These are phyloP conservation scores for Breviolum minutum DNA, from an alignment of 73 alveolate species.

Conservation along the genomic window DNA sequence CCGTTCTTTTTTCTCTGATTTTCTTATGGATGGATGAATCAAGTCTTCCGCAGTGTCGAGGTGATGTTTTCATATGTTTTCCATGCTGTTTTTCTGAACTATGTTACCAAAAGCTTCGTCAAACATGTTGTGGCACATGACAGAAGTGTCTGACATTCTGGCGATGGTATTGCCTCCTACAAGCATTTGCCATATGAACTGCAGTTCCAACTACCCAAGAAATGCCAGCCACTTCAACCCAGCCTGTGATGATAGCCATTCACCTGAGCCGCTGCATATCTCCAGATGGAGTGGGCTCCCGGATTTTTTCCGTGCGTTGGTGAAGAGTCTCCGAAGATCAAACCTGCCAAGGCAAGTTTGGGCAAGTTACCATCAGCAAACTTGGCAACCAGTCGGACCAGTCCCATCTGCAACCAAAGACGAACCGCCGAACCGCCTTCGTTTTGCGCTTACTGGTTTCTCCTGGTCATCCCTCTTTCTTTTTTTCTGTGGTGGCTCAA, in stretches of 20 bases:
- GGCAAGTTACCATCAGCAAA: not conserved
- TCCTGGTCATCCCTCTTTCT: slow-evolving; percentile 29
- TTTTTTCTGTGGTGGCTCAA: slow-evolving; percentile 43
- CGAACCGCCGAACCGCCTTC: not conserved
- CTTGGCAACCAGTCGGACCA: not conserved
- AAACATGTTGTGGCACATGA: not conserved
- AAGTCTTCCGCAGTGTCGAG: not conserved
- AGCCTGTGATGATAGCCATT: slow-evolving; percentile 91
- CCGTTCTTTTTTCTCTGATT: not conserved
- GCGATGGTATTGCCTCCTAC: not conserved
- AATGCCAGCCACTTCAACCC: not conserved
- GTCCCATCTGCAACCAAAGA: not conserved
- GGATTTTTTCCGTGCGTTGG: not conserved
- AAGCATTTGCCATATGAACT: not conserved
- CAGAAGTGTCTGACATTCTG: not conserved
- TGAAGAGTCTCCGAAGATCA: slow-evolving; percentile 57
- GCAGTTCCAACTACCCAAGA: not conserved
- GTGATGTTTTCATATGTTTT: not conserved
- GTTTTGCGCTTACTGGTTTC: not conserved
- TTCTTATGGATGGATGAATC: not conserved
- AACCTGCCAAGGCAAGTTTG: not conserved
- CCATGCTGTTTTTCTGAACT: too few relatives aligned
- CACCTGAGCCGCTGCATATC: slow-evolving; percentile 93
- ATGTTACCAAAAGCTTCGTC: too few relatives aligned
- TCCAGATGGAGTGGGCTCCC: slow-evolving; percentile 57